Evolutionary conservation across 2,329 filamentous ascomycete species (phyloP).

Genomic region (Aspergillus viridinutans): DNA sequence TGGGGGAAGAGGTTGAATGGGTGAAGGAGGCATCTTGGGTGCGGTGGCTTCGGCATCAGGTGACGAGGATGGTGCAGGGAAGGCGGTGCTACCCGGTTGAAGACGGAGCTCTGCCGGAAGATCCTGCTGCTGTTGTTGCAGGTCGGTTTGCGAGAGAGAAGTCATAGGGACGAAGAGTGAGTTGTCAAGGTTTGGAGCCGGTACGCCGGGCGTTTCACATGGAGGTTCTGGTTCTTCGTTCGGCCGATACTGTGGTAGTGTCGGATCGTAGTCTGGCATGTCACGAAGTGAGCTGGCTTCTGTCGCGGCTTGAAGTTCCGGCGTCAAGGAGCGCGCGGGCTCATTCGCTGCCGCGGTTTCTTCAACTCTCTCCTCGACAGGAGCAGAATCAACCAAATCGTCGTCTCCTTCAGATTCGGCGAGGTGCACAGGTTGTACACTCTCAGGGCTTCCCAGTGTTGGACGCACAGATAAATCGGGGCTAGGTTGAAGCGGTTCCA

Average conservation of each 20-base stretch:
- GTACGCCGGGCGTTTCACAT: neutral
- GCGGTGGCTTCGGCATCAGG: constrained; percentile 32
- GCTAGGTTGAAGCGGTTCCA: constrained; percentile 16
- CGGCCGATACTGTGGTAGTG: constrained; percentile 45
- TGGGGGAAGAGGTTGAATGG: constrained; percentile 30
- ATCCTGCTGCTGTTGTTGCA: constrained; percentile 14
- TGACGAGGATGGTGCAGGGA: constrained; percentile 30
- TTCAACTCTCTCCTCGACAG: constrained; percentile 16
- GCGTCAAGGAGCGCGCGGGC: constrained; percentile 2
- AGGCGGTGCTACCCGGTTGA: constrained; percentile 30
- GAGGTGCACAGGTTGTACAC: constrained; percentile 21
- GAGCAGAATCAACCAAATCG: constrained; percentile 11
- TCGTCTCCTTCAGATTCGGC: constrained; percentile 17
- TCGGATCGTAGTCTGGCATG: constrained; percentile 34
- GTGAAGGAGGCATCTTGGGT: constrained; percentile 30
- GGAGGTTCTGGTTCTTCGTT: constrained; percentile 23
- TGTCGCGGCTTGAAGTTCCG: constrained; percentile 6
- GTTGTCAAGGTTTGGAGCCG: neutral
- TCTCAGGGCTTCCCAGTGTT: constrained; percentile 4
- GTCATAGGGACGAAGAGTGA: neutral
- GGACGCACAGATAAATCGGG: constrained; percentile 24
- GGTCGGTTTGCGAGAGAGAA: neutral
- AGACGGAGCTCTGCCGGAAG: constrained; percentile 36
- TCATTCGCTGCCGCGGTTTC: constrained; percentile 1
- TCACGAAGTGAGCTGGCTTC: constrained; percentile 6